Conservation (phyloP, 768 basidiomycete species). For the Hygrocybe punicea region DNA sequence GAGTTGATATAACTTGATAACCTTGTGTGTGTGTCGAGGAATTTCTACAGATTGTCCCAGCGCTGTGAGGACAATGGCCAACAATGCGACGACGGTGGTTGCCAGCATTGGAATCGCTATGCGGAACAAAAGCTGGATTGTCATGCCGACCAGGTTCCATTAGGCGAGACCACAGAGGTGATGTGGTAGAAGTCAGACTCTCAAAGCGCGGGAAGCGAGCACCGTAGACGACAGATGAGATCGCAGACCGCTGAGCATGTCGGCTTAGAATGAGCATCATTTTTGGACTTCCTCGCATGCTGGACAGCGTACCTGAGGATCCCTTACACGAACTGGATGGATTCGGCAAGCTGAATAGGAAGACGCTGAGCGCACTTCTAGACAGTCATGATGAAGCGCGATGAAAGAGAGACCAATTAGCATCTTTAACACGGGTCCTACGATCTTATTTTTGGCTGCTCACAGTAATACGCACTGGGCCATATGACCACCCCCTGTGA, state of each 20-base stretch:
- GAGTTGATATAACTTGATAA: too few relatives aligned
- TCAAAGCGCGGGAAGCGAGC: constrained; percentile 8
- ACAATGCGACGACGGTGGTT: too few relatives aligned
- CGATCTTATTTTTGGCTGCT: not conserved
- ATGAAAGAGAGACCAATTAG: constrained; percentile 8
- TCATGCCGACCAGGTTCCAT: constrained; percentile 8
- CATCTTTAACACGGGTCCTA: not conserved
- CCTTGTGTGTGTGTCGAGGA: too few relatives aligned
- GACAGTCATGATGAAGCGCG: constrained; percentile 11
- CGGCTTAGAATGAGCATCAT: not conserved
- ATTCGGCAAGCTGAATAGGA: constrained; percentile 24
- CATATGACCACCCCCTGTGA: constrained; percentile 17
- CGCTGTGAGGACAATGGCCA: too few relatives aligned
- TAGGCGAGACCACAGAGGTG: not conserved
- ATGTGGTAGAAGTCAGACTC: constrained; percentile 7
- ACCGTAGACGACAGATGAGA: constrained; percentile 13
- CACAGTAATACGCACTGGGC: constrained; percentile 13
- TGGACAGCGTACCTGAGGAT: constrained; percentile 15
- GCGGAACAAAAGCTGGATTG: too few relatives aligned
- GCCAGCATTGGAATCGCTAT: constrained; percentile 15
- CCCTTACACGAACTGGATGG: constrained; percentile 29
- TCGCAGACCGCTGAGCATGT: constrained; percentile 9
- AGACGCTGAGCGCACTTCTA: constrained; percentile 16
- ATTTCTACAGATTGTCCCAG: too few relatives aligned
- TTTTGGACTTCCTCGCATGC: too few relatives aligned